Evolutionary conservation across 177 flowering plant species (phyloP), one percentile per base, ranked within the genome.

Genomic region (Vitis hybrid): DNA sequence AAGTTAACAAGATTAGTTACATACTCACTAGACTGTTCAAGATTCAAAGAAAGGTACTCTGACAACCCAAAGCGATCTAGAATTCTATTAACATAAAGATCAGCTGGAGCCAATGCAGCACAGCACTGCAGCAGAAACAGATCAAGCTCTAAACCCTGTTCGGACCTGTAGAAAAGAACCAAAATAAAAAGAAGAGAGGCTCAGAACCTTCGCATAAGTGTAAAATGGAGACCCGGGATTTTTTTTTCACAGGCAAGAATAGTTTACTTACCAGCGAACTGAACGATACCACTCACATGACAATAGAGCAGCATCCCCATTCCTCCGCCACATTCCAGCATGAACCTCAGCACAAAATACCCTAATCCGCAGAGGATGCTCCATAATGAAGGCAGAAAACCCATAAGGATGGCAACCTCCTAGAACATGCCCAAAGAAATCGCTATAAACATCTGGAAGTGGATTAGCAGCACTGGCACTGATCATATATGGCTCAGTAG

Each of bases 311-410:
- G 90, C 82, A 79, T 96, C 98, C 52, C 97, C 98, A 85, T 96
- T 92, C 74, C 79, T 89, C 70, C 91, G 79, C 99, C 99, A 94
- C 97, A 96, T 92, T 63, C 97, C 99, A 80, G 97, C 98, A 78
- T 77, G 89, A 67, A 94, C 95, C 75, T 96, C 73, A 61, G 97
- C 91, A 85, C 93, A 90, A 76, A 96, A 96, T 66, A 90, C 99
- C 78, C 94, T 87, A 68, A 85, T 83, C 29, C 89, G 90, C 22
- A 96, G 68, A 64, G 94, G 96, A 82, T 96, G 94, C 76, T 96
- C 99, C 99, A 96, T 90, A 56, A 92, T 61, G 75, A 83, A 87
- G 62, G 89, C 90, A 66, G 98, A 92, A 82, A 94, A 94, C 39
- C 97, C 98, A 76, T 70, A 55, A 29, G 97, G 91, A 69, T 92